phyloP scores from a whole-genome alignment of 768 basidiomycete genomes.

The Cystobasidium tubakii region DNA sequence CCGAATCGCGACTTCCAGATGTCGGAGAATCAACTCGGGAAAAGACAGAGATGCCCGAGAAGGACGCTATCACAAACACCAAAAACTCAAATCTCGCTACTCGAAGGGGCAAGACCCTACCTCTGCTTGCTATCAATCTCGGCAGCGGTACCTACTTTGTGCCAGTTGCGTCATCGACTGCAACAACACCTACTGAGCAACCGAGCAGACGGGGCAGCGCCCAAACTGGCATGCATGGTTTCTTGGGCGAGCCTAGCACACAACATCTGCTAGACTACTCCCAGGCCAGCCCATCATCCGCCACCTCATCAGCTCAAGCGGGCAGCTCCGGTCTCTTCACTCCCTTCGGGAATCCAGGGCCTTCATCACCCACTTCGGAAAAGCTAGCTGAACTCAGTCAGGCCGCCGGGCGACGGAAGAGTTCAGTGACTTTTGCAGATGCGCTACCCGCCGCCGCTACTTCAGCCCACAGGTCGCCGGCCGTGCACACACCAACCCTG shows the following conservation, averaged over 20 bases:
- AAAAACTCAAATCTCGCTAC: constrained; percentile 7
- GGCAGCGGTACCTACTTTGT: constrained; percentile 28
- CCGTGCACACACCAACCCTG: constrained; percentile 4
- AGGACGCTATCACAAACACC: background rate
- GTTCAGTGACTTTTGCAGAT: constrained; percentile 32
- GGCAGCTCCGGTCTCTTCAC: background rate
- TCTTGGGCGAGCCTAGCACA: background rate
- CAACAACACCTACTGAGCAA: background rate
- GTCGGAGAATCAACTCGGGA: background rate
- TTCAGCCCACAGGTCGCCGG: background rate
- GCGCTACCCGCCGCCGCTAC: background rate
- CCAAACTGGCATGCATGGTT: background rate
- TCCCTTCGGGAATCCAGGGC: background rate
- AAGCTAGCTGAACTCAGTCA: background rate
- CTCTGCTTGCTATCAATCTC: constrained; percentile 15
- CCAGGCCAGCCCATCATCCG: background rate
- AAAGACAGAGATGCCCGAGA: background rate
- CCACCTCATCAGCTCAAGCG: background rate
- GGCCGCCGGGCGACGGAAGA: constrained; percentile 2
- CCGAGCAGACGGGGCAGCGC: background rate
- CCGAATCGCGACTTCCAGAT: background rate
- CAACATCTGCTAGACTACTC: background rate
- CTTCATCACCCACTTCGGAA: background rate
- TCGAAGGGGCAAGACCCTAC: constrained; percentile 19
- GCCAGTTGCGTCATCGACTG: background rate